Evolutionary conservation across 805 yeast genomes (phyloP), one percentile per base, ranked within the genome.

Genomic region (Pichia rugopelliculosa): DNA sequence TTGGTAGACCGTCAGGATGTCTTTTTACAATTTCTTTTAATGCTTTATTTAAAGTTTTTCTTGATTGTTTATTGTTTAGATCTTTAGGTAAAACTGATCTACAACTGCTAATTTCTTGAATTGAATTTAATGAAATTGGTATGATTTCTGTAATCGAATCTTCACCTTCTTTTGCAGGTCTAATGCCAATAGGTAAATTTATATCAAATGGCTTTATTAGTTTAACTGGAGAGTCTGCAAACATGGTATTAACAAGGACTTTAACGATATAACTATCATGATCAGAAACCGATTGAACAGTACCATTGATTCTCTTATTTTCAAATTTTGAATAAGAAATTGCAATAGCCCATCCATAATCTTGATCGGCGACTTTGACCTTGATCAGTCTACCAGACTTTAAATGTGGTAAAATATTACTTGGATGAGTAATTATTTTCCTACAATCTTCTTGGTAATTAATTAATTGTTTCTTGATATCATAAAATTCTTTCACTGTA

Each of bases 311-410:
- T 62, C 98, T 76, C 39, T 48, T 53, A 30, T 51, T 53, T 12
- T 53, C 52, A 42, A 47, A 53, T 65, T 88, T 90, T 38, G 77
- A 72, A 56, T 82, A 86, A 41, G 80, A 79, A 11, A 86, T 80
- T 12, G 90, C 93, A 61, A 87, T 84, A 49, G 91, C 96, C 99
- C 99, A 93, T n/a, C 96, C 97, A 62, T 89, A 95, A 51, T 88
- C 85, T 41, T 75, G 66, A 7, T 69, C 70, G 17, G 75, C 76
- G 43, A 90, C 73, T 46, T 73, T 74, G 12, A 90, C 78, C 56
- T 81, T 79, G 30, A 90, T 67, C 49, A 93, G 75, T 65, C 99
- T 78, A 26, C 99, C 99, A 15, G 87, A 81, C 64, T 89, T 95
- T 58, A 93, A 70, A 62, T 86, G 95, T 24, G 86, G 85, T 47